phyloP scores from a whole-genome alignment of 2,329 filamentous ascomycete genomes.

The Neopestalotiopsis sp. region DNA sequence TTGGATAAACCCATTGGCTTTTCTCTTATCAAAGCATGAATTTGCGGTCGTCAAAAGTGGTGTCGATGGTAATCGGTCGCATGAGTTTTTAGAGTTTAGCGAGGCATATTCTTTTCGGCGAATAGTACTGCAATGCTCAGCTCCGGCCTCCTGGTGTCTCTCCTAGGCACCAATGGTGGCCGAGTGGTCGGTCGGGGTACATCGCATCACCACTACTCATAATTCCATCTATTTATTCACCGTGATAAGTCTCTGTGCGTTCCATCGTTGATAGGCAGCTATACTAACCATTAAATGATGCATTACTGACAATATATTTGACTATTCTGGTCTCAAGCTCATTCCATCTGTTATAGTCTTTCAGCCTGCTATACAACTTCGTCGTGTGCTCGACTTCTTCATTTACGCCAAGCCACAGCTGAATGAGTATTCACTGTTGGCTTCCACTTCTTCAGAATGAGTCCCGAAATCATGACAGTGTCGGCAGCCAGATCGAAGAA shows the following conservation, averaged over 20 bases:
- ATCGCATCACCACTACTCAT: background rate
- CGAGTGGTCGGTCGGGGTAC: background rate
- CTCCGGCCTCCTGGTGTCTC: background rate
- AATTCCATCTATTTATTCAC: too few species aligned
- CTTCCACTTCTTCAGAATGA: too few species aligned
- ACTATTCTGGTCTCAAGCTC: too few species aligned
- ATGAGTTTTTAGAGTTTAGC: background rate
- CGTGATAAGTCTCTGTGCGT: too few species aligned
- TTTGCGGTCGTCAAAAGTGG: background rate
- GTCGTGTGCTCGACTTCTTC: too few species aligned
- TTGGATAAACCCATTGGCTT: background rate
- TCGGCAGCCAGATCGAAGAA: background rate
- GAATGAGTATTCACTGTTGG: too few species aligned
- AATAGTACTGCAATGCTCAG: background rate
- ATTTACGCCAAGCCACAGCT: too few species aligned
- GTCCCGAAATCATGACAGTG: background rate
- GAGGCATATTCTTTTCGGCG: background rate
- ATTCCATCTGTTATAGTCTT: too few species aligned
- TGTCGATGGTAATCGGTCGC: background rate
- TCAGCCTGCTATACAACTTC: too few species aligned
- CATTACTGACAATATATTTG: too few species aligned
- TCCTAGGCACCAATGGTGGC: constrained; percentile 2
- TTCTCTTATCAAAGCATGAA: background rate
- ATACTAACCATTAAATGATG: too few species aligned
- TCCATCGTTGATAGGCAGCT: too few species aligned